These are phyloP conservation scores for Psilocybe cubensis DNA, from an alignment of 768 basidiomycete species.

Conservation along the genomic window DNA sequence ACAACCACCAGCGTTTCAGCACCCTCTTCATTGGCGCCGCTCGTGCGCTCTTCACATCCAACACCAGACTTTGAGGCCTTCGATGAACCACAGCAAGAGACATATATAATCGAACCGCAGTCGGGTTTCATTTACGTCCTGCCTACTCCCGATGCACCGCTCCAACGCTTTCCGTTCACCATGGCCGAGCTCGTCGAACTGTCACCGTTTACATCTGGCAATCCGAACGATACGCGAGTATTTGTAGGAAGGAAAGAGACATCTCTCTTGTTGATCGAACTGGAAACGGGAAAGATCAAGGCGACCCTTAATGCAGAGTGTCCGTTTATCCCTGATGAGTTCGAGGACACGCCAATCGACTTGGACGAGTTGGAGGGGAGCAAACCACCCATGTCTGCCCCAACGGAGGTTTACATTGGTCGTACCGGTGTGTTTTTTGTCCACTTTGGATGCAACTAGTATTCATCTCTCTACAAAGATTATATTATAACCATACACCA, in stretches of 20 bases:
- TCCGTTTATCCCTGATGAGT: conserved; percentile 64
- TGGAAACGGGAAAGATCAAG: conserved; percentile 62
- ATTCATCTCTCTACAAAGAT: conserved; percentile 48
- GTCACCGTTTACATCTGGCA: conserved; percentile 78
- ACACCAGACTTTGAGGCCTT: conserved; percentile 54
- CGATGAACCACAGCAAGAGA: conserved; percentile 59
- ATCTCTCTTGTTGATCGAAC: conserved; percentile 61
- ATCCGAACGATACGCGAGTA: conserved; percentile 64
- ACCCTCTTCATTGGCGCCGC: conserved; percentile 66
- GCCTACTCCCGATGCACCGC: conserved; percentile 62
- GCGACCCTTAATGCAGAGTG: conserved; percentile 77
- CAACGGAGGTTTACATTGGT: conserved; percentile 53
- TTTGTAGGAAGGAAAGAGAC: conserved; percentile 95
- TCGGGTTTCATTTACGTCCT: conserved; percentile 93
- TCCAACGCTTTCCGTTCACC: conserved; percentile 89
- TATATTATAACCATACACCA: conserved; percentile 88
- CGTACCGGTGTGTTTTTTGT: conserved; percentile 44
- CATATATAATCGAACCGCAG: conserved; percentile 95
- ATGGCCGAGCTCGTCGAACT: conserved; percentile 93
- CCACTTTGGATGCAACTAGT: not conserved
- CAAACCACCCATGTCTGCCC: conserved; percentile 35
- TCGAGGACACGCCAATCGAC: conserved; percentile 53
- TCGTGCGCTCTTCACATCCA: conserved; percentile 72
- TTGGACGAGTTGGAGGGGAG: conserved; percentile 48
- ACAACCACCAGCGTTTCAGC: conserved; percentile 39